Evolutionary conservation across 2,329 filamentous ascomycete species (phyloP).

Genomic region (Exophiala xenobiotica): DNA sequence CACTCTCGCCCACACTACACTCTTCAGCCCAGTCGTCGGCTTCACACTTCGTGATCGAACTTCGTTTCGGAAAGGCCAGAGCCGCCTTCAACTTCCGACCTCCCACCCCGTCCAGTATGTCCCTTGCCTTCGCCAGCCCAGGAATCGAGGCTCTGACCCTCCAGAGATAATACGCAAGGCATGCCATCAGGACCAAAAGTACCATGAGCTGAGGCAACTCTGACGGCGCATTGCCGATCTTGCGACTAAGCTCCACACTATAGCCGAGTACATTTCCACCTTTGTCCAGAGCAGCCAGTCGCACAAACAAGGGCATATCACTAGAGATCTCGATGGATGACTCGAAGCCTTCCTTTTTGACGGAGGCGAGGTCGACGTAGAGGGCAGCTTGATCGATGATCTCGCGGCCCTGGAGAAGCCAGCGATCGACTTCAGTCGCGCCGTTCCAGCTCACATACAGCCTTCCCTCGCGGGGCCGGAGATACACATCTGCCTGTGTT

Average conservation of each 20-base stretch:
- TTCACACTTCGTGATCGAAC: not conserved
- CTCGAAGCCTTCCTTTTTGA: conserved; percentile 21
- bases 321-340: conserved; percentile 14
- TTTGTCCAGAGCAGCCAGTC: conserved; percentile 19
- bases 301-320: conserved; percentile 8
- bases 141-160: not conserved
- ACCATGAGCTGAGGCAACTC: not conserved
- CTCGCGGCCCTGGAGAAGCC: conserved; percentile 19
- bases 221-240: not conserved
- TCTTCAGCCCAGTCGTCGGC: not conserved
- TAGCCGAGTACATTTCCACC: conserved; percentile 12
- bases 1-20: not conserved
- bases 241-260: not conserved
- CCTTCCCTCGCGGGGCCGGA: conserved; percentile 29
- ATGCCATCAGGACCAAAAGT: not conserved
- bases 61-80: not conserved
- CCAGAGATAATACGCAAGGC: not conserved
- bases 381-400: conserved; percentile 4
- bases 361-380: conserved; percentile 15
- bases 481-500: conserved; percentile 20
- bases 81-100: no score
- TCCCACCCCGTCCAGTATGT: no score
- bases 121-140: no score
- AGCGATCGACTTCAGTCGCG: conserved; percentile 40
- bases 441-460: conserved; percentile 50